Base-by-base conservation (phyloP, 768 basidiomycete genomes). In the Pleurotus salmoneostramineus region DNA sequence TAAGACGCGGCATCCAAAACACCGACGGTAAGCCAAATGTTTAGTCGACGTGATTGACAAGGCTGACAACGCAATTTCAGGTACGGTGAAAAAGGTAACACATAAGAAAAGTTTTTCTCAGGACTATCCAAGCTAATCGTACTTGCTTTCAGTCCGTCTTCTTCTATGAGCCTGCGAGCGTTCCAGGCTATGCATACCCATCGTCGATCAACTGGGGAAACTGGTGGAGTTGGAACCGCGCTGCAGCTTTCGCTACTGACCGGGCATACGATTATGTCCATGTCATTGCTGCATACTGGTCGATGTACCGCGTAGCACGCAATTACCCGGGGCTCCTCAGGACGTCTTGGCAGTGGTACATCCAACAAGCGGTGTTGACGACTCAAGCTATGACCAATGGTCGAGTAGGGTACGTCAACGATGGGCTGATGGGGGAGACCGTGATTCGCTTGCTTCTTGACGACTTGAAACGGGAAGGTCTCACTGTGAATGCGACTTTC, bases 181-280 rank as follows among this genome's bases (percentile, higher is more conserved):
- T 77, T 0, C 75, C 81, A 0, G 69, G 66, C 40, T 84, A 84
- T 64, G 60, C 64, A 10, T 84, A 84, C 63, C 82, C 82, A 1
- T 66, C 72, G 0, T 68, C 61, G 7, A 78, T 82, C 52, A 63
- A 75, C 63, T 84, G 80, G 79, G 73, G 74, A 4, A 77, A 79
- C 58, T 82, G 81, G 80, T 83, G 81, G 80, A 81, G 79, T 1
- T 83, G 81, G 82, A 77, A 81, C 57, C 69, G 75, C 62, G 77
- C 77, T 3, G 71, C 69, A 0, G 74, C 80, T 1, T 83, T 71
- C 59, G 76, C 76, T 3, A 77, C 71, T 1, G 77, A 78, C 51
- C 77, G 82, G 10, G 81, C 78, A 1, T 84, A 84, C 60, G 83
- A 84, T 65, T 80, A 79, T 59, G 71, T 78, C 40, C 78, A 80